Conservation (phyloP, 768 basidiomycete genomes). For the Chlorophyllum brunneum region DNA sequence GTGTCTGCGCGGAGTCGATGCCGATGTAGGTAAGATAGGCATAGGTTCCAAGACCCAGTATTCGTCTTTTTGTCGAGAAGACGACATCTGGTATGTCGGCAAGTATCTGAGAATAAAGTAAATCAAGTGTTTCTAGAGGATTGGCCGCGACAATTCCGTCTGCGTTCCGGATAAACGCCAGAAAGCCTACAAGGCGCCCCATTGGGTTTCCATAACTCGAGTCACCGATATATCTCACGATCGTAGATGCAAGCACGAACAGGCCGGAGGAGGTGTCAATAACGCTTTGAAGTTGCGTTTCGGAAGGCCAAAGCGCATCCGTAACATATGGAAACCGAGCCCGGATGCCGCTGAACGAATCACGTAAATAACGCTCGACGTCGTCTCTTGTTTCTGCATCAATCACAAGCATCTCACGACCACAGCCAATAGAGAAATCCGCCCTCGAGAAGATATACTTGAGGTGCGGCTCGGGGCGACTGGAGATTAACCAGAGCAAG, state of each 20-base stretch:
- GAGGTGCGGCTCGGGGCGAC: conserved; percentile 3
- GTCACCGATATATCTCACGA: not conserved
- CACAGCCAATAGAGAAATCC: not conserved
- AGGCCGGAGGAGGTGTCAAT: not conserved
- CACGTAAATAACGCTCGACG: not conserved
- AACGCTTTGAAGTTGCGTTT: not conserved
- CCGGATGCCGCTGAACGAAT: not conserved
- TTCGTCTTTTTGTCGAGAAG: not conserved
- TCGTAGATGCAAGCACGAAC: not conserved
- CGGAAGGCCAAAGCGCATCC: not conserved
- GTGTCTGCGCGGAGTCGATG: not conserved
- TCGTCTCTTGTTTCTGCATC: not conserved
- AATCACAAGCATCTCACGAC: not conserved
- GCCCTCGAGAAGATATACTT: not conserved
- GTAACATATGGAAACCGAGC: not conserved
- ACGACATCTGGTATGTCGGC: not conserved
- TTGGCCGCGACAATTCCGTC: not conserved
- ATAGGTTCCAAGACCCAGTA: not conserved
- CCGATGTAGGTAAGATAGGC: not conserved
- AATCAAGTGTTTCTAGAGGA: conserved; percentile 4
- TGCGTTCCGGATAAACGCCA: not conserved
- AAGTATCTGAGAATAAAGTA: conserved; percentile 4
- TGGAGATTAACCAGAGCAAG: conserved; percentile 1
- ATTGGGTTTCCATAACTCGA: not conserved
- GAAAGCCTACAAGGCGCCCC: not conserved